Percentiles rank a stretch among this genome's conserved stretches.
These are phyloP conservation scores for Wallacemonas sp. DNA, from an alignment of 208 protist genomes.

Conservation along the genomic window DNA sequence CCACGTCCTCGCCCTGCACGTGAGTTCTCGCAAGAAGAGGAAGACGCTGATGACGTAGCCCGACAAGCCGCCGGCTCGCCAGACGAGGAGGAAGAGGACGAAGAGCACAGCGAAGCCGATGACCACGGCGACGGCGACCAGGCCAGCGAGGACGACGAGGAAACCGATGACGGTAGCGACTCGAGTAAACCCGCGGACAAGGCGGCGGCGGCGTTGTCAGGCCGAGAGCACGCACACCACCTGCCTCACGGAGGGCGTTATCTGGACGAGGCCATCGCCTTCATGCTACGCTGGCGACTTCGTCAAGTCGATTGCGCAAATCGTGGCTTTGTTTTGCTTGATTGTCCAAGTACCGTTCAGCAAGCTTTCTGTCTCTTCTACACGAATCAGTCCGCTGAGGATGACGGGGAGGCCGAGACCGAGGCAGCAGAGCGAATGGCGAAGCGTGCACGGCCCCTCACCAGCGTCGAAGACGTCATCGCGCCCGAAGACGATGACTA, in stretches of 20 bases:
- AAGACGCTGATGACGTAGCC: slow-evolving; percentile 15
- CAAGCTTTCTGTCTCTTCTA: slow-evolving; percentile 86
- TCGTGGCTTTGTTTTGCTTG: slow-evolving; percentile 90
- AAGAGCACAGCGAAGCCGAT: slow-evolving; percentile 16
- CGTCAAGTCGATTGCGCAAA: slow-evolving; percentile 76
- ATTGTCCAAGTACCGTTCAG: slow-evolving; percentile 80
- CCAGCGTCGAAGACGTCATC: slow-evolving; percentile 28
- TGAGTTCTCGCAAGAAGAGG: slow-evolving; percentile 45
- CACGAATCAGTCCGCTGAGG: slow-evolving; percentile 27
- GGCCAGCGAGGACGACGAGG: slow-evolving; percentile 24
- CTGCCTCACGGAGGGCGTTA: slow-evolving; percentile 33
- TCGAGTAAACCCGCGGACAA: neutral
- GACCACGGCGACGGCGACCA: slow-evolving; percentile 17
- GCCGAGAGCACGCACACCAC: too few species aligned
- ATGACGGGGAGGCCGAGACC: slow-evolving; percentile 28
- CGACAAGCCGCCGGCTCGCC: neutral
- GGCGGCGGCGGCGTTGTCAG: too few species aligned
- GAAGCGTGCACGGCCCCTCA: slow-evolving; percentile 20
- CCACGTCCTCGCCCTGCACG: slow-evolving; percentile 30
- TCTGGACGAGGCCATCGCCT: slow-evolving; percentile 74
- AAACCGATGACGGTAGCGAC: slow-evolving; percentile 11
- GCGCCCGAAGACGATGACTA: slow-evolving; percentile 61
- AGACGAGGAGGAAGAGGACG: slow-evolving; percentile 18
- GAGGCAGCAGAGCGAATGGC: slow-evolving; percentile 11
- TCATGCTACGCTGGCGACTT: slow-evolving; percentile 87